A percentile compares a stretch with the other conserved stretches of the same genome.
Conservation (phyloP, 441 rosid species). For the Kokia cookei region DNA sequence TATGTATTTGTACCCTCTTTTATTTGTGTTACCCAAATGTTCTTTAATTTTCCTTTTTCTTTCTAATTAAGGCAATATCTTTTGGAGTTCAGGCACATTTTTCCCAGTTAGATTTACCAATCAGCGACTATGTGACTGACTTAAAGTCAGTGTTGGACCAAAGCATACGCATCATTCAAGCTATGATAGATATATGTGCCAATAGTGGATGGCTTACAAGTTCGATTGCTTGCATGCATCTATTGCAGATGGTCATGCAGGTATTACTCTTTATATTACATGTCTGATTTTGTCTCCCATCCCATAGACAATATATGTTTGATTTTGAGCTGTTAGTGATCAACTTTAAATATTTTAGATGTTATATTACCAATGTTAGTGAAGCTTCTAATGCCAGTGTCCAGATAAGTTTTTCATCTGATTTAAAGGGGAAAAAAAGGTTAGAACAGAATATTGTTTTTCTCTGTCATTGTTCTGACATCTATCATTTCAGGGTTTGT, state of each 20-base stretch:
- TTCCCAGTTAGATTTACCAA: constrained; percentile 80
- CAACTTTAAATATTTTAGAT: neutral
- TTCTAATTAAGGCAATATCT: neutral
- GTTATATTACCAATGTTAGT: neutral
- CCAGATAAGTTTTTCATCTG: neutral
- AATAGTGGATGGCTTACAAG: constrained; percentile 99
- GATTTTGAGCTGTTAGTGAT: neutral
- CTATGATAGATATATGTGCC: constrained; percentile 98
- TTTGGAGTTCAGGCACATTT: constrained; percentile 76
- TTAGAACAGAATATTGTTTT: neutral
- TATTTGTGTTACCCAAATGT: neutral
- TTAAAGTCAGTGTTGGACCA: constrained; percentile 96
- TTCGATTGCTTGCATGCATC: constrained; percentile 95
- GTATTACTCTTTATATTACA: constrained; percentile 28
- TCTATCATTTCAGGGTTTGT: constrained; percentile 59
- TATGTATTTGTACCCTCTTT: neutral
- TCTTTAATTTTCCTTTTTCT: neutral
- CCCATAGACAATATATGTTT: neutral
- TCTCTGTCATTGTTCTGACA: neutral
- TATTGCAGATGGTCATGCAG: constrained; percentile 99
- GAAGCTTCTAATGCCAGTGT: neutral
- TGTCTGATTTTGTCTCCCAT: neutral
- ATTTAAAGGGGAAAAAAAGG: neutral
- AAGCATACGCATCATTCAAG: constrained; percentile 97
- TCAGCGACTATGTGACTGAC: constrained; percentile 93